phyloP scores from a whole-genome alignment of 2,329 filamentous ascomycete species.

The Ceratocystis huliohia region DNA sequence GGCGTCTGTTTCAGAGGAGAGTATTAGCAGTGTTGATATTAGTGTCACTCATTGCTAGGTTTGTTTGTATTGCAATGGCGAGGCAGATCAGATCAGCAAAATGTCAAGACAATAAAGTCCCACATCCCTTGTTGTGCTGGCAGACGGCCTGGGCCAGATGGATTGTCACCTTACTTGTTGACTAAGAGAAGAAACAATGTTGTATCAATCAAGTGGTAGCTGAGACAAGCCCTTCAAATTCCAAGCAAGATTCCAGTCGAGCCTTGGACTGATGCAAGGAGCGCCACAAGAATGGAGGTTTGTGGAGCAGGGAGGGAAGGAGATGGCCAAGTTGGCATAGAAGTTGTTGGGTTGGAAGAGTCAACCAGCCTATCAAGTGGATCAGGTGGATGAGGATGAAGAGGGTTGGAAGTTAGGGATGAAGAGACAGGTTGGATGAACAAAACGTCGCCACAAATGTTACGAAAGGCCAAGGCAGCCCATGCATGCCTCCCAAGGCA shows the following conservation, averaged over 20 bases:
- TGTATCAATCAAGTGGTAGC: neutral
- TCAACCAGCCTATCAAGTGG: neutral
- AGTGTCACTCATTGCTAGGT: neutral
- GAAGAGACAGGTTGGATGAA: neutral
- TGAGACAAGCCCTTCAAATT: neutral
- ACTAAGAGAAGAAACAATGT: neutral
- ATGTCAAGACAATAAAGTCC: neutral
- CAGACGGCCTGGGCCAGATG: neutral
- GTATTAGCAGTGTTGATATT: neutral
- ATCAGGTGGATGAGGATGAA: neutral
- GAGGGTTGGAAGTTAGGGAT: neutral
- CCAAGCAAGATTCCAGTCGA: neutral
- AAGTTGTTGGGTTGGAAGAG: neutral
- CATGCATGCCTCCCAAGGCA: neutral
- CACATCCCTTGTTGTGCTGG: neutral
- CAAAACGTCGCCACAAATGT: constrained; percentile 4
- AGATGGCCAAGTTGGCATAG: neutral
- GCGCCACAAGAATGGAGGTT: neutral
- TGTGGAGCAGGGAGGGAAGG: neutral
- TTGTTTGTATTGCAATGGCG: neutral
- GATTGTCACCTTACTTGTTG: neutral
- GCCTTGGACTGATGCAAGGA: neutral
- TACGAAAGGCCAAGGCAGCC: neutral
- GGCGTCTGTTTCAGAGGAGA: neutral
- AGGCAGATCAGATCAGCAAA: neutral